These are phyloP conservation scores for Daedaleopsis nitida DNA, from an alignment of 768 basidiomycete genomes.

Conservation along the genomic window DNA sequence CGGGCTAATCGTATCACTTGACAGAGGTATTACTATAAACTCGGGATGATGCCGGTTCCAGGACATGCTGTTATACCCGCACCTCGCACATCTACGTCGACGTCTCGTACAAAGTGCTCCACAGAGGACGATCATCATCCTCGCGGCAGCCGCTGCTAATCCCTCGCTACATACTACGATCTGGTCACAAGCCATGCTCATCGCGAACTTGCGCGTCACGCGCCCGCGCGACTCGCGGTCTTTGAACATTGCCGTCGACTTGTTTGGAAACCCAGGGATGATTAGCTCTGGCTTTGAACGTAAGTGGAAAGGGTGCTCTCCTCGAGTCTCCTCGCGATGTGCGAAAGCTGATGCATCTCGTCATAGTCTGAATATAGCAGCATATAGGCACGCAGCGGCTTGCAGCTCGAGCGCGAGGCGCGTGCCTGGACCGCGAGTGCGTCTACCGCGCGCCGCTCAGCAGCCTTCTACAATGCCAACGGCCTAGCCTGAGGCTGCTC, in stretches of 20 bases:
- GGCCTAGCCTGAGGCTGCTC: too few relatives aligned
- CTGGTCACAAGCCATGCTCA: neutral
- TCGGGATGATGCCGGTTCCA: neutral
- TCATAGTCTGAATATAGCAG: neutral
- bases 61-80: neutral
- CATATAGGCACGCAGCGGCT: neutral
- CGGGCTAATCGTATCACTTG: neutral
- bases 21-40: neutral
- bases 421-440: too few relatives aligned
- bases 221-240: neutral
- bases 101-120: neutral
- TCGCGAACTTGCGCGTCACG: neutral
- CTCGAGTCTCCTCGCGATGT: neutral
- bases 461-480: too few relatives aligned
- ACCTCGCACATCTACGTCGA: neutral
- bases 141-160: neutral
- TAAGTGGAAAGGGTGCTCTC: neutral
- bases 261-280: neutral
- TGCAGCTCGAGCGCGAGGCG: too few relatives aligned
- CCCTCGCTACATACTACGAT: neutral
- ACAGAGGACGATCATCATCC: neutral
- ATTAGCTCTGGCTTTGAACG: neutral
- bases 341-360: neutral
- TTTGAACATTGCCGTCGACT: neutral
- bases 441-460: too few relatives aligned